Evolutionary conservation across 371 early-diverging fungal species (phyloP), one percentile per base, ranked within the genome.

Genomic region (Synchytrium microbalum): DNA sequence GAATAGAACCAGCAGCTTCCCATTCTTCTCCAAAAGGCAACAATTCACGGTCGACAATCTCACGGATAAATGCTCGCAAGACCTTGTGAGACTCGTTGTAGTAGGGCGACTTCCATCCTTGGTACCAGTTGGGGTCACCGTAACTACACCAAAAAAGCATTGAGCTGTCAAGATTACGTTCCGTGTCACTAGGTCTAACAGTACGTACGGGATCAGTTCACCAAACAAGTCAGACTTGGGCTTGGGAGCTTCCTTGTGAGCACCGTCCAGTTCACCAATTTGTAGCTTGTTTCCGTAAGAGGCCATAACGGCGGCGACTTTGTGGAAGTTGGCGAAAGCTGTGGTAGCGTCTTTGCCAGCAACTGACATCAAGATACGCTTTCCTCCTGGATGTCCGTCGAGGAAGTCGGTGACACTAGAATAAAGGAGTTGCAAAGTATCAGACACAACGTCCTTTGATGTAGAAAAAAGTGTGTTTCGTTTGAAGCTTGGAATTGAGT

Each of bases 21-120:
- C 0, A 93, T 69, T 90, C 89, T 69, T 86, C 84, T 63, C 84
- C 81, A 72, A 75, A 86, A 24, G 92, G 91, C 82, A 86, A 90
- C 61, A 92, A 77, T 66, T 93, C n/a, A n/a, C n/a, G n/a, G n/a
- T n/a, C n/a, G n/a, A n/a, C n/a, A n/a, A n/a, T n/a, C n/a, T n/a
- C n/a, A n/a, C n/a, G n/a, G n/a, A n/a, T n/a, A n/a, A n/a, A n/a
- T n/a, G n/a, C n/a, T n/a, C n/a, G n/a, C n/a, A n/a, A n/a, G n/a
- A n/a, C n/a, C n/a, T n/a, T n/a, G n/a, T n/a, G n/a, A n/a, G n/a
- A n/a, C n/a, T 51, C 52, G 16, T 51, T 51, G 52, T 51, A 51
- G 52, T 16, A 51, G 16, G 52, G 52, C n/a, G 52, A 16, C 52
- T 16, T 16, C 57, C 23, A 58, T 16, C 57, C 23, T 23, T 58